Percentiles rank a stretch among this genome's conserved stretches.
Conservation (phyloP, 1,139 yeast species). For the Lodderomyces orthopsilosis region DNA sequence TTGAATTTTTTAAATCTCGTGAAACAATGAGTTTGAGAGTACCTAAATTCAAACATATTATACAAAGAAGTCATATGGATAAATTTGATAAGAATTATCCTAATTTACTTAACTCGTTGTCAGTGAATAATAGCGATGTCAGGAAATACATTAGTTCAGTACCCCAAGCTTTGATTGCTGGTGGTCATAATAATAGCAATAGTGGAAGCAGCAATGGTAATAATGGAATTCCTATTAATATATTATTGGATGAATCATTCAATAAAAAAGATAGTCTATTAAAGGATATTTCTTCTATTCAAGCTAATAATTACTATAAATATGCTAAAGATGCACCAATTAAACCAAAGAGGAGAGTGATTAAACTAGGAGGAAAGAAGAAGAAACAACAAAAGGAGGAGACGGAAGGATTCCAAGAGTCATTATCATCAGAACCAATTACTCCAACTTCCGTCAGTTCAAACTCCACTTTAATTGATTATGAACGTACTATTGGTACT, state of each 20-base stretch:
- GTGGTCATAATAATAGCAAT: neutral
- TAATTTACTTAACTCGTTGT: conserved; percentile 32
- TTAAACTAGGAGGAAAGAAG: conserved; percentile 33
- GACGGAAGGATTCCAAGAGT: neutral
- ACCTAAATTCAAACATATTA: conserved; percentile 53
- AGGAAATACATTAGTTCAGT: conserved; percentile 4
- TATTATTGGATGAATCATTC: conserved; percentile 27
- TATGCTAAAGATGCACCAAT: conserved; percentile 21
- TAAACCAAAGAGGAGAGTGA: conserved; percentile 49
- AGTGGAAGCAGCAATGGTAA: neutral
- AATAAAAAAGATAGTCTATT: conserved; percentile 34
- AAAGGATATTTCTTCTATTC: conserved; percentile 47
- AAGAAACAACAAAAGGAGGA: neutral
- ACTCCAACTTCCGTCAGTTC: conserved; percentile 5
- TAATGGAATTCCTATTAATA: conserved; percentile 40
- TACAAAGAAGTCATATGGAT: conserved; percentile 53
- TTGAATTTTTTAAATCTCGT: conserved; percentile 71
- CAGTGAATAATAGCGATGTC: conserved; percentile 10
- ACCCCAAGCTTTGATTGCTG: neutral
- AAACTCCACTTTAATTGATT: conserved; percentile 3
- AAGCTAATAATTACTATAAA: conserved; percentile 40
- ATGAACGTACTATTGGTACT: neutral
- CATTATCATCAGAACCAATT: conserved; percentile 5
- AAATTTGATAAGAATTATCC: conserved; percentile 39
- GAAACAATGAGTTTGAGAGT: conserved; percentile 72